These are phyloP conservation scores for Rhizophagus sp. DNA, from an alignment of 192 early-diverging fungal species.

Conservation along the genomic window DNA sequence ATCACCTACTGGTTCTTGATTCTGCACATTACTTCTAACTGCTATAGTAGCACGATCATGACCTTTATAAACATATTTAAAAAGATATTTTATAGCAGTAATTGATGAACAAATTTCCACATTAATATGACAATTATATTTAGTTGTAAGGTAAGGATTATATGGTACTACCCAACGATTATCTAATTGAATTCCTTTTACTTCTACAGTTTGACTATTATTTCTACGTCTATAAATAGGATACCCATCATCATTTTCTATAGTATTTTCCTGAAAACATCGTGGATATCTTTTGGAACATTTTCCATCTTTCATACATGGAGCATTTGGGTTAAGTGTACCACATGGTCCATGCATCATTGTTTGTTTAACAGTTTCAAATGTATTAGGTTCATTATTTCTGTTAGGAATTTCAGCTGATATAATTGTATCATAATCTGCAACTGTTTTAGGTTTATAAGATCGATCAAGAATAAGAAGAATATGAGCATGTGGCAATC, in stretches of 20 bases:
- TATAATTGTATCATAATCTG: slow-evolving; percentile 30
- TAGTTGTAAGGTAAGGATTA: slow-evolving; percentile 37
- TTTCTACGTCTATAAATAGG: slow-evolving; percentile 28
- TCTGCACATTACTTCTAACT: no score
- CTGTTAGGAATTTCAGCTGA: slow-evolving; percentile 38
- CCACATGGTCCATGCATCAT: slow-evolving; percentile 44
- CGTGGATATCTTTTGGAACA: slow-evolving; percentile 40
- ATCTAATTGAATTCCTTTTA: slow-evolving; percentile 8
- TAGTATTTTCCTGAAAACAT: neutral
- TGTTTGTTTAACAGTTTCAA: slow-evolving; percentile 27
- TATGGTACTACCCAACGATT: slow-evolving; percentile 31
- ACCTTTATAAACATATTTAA: no score
- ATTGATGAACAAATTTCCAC: no score
- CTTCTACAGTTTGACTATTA: no score
- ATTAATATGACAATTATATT: slow-evolving; percentile 43
- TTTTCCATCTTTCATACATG: slow-evolving; percentile 34
- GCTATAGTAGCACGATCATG: no score
- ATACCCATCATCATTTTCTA: slow-evolving; percentile 34
- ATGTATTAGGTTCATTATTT: slow-evolving; percentile 7
- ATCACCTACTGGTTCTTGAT: no score
- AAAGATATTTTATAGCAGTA: no score
- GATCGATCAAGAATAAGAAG: slow-evolving; percentile 32
- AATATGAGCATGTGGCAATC: slow-evolving; percentile 45
- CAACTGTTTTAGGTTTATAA: slow-evolving; percentile 27
- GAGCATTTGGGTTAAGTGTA: neutral